Base-by-base conservation (phyloP, 2,329 filamentous ascomycete genomes). In the Aschersonia sp. region DNA sequence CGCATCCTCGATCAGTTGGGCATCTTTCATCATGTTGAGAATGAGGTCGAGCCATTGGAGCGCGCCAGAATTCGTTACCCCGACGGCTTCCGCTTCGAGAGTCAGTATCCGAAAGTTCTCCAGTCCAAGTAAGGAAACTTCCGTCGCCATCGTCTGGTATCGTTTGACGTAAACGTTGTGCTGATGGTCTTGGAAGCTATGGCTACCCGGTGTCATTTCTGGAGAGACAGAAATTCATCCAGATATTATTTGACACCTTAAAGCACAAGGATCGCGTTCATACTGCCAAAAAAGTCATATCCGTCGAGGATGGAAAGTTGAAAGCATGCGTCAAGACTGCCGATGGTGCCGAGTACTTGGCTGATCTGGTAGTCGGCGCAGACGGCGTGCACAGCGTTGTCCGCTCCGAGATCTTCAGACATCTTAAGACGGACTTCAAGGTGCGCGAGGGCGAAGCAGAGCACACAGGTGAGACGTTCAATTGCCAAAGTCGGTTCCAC, bases 1-100 rank as follows among this genome's bases (percentile, higher is more conserved):
- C 62, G 66, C 1, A 67, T 77, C 7, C 55, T 76, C 1, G 72
- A 75, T 45, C 74, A 78, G 55, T 55, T 77, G 0, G 56, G 54
- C 12, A 51, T 59, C 7, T 64, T 61, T 32, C 54, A 63, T 1
- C 30, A 12, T 20, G 31, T 54, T 3, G 48, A 51, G 38, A 31
- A 46, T 6, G 50, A 46, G 4, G 48, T 51, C 9, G 51, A 51
- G 29, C 50, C 51, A 7, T 29, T 54, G 28, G 43, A 51, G 29
- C 43, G 41, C 12, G 47, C 50, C 6, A 20, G 48, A 4, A 52
- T 52, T 32, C 48, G 46, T 3, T 51, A 45, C 30, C 31, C 47
- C 1, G 51, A 51, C 30, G 51, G 48, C 0, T 49, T 48, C 45
- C 46, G 43, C 40, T 49, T 53, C 38, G 31, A 47, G 30, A 53